Evolutionary conservation across 2,329 filamentous ascomycete genomes (phyloP), one percentile per base, ranked within the genome.

Genomic region (Colletotrichum scovillei): DNA sequence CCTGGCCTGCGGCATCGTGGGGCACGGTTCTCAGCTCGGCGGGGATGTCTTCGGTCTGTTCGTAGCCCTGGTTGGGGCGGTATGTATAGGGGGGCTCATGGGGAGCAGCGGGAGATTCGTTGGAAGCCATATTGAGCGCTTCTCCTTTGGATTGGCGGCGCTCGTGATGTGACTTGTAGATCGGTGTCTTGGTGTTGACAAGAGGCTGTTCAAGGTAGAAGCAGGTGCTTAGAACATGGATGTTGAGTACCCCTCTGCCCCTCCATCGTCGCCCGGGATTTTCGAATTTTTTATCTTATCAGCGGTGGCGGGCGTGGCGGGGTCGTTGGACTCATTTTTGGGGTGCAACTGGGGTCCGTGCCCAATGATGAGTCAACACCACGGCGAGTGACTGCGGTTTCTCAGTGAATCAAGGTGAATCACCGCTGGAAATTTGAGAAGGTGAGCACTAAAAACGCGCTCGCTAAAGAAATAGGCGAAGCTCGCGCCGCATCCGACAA

Each of bases 1-100:
- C 30, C 52, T 42, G 52, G n/a, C 52, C 72, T 5, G 67, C 30
- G 32, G 30, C 38, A 26, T 74, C 63, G 63, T 32, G 32, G 42
- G 69, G 30, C 49, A 58, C 69, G 28, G 32, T 68, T 55, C 70
- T 67, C 30, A 74, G 63, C 55, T 74, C 69, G 52, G 35, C 57
- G 12, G 72, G 69, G 35, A 74, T 58, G 38, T 64, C 46, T 62
- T 85, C 80, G 5, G 82, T 82, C 63, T 80, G 78, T 64, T 84
- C 79, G 76, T 87, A 86, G 77, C 86, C 85, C 67, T 84, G 80
- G 78, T 84, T 85, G 42, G 84, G 80, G 12, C 81, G 84, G 75
- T 86, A 86, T 12, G 78, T 80, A 76, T 85, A 85, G 3, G 86
- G 84, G 5, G 86, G 85, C 75, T 87, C 80, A 72, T 87, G 84